Percentiles rank a stretch among this genome's conserved stretches.
Conservation (phyloP, 202 grass and related monocot species). For the Setaria viridis region DNA sequence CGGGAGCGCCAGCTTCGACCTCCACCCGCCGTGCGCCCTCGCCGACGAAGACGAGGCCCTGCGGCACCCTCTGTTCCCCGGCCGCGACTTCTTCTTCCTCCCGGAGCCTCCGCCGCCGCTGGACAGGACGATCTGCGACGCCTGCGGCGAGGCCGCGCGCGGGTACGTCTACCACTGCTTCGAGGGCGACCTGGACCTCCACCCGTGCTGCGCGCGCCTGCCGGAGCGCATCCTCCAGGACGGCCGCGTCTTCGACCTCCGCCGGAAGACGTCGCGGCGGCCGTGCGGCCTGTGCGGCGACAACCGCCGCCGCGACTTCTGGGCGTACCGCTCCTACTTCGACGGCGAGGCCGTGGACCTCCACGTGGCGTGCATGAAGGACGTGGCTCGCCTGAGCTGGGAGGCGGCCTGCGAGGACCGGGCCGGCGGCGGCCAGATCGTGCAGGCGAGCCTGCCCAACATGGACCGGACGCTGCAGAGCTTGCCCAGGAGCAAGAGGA, state of each 20-base stretch:
- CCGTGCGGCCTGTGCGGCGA: background rate
- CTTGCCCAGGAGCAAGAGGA: background rate
- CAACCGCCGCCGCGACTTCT: background rate
- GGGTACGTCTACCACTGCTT: constrained; percentile 36
- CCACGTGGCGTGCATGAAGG: constrained; percentile 45
- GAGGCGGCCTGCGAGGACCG: background rate
- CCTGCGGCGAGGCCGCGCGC: constrained; percentile 19
- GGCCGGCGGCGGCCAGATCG: background rate
- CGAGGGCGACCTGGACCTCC: background rate
- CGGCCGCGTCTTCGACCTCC: background rate
- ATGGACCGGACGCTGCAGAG: constrained; percentile 30
- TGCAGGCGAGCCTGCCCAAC: background rate
- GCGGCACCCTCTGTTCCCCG: background rate
- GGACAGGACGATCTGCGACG: background rate
- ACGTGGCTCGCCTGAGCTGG: background rate
- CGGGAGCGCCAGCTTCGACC: constrained; percentile 23
- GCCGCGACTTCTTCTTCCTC: background rate
- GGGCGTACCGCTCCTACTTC: constrained; percentile 20
- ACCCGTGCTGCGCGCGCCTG: background rate
- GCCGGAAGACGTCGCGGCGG: background rate
- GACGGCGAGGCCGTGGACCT: constrained; percentile 20
- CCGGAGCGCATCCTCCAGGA: background rate
- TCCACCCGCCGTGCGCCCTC: constrained; percentile 35
- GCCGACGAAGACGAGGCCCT: background rate
- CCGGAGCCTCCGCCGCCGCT: background rate